phyloP scores from a whole-genome alignment of 331 rosid genomes.

The Phaseolus coccineus region DNA sequence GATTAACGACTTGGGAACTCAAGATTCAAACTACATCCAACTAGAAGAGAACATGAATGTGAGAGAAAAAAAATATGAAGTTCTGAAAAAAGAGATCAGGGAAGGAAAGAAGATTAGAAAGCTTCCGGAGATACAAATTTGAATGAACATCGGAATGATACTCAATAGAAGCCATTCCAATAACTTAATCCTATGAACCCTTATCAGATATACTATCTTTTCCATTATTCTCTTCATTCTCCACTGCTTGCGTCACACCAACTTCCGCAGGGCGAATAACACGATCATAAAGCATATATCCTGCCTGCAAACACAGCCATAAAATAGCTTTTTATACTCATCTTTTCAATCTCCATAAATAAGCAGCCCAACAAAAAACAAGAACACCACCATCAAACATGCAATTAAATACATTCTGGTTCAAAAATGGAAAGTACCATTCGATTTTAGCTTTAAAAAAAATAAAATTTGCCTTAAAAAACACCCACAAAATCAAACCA shows the following conservation, averaged over 20 bases:
- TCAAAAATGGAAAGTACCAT: constrained; percentile 18
- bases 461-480: neutral
- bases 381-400: neutral
- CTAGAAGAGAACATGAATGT: no score
- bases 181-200: constrained; percentile 44
- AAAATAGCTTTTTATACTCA: constrained; percentile 1
- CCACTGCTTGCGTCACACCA: constrained; percentile 76
- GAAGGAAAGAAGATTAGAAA: constrained; percentile 1
- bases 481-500: constrained; percentile 6
- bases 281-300: constrained; percentile 84
- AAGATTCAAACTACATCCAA: no score
- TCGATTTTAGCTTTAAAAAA: neutral
- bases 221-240: constrained; percentile 47
- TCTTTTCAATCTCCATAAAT: constrained; percentile 9
- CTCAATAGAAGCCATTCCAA: constrained; percentile 30
- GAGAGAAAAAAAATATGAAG: no score
- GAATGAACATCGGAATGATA: constrained; percentile 19
- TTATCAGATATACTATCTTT: constrained; percentile 34
- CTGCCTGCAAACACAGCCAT: constrained; percentile 62
- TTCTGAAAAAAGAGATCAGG: no score
- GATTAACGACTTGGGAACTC: no score
- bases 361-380: neutral
- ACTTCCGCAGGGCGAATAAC: constrained; percentile 97
- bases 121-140: constrained; percentile 32
- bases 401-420: neutral